phyloP scores from a whole-genome alignment of 768 basidiomycete species.

The Lactarius psammicola region DNA sequence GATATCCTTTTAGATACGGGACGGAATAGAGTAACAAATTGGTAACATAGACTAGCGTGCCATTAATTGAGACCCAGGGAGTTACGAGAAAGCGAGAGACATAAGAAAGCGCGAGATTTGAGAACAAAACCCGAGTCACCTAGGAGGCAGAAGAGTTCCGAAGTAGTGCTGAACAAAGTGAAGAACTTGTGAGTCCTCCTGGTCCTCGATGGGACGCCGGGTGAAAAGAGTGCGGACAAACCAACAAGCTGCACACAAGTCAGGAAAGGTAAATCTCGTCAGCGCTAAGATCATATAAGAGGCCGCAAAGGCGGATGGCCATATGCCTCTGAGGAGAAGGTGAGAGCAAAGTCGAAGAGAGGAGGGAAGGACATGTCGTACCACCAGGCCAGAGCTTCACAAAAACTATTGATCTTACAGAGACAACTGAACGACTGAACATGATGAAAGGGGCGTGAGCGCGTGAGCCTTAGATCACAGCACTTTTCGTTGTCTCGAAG shows the following conservation, averaged over 20 bases:
- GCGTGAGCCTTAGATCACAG: constrained; percentile 59
- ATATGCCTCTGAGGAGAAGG: constrained; percentile 61
- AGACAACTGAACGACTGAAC: constrained; percentile 51
- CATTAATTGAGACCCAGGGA: constrained; percentile 56
- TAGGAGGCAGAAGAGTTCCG: constrained; percentile 54
- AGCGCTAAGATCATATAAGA: constrained; percentile 48
- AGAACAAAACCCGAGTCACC: constrained; percentile 54
- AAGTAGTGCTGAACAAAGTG: constrained; percentile 52
- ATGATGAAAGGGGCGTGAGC: too few relatives aligned
- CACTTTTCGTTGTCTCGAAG: constrained; percentile 63
- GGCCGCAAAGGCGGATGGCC: constrained; percentile 55
- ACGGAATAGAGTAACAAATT: constrained; percentile 9
- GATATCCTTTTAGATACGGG: not conserved
- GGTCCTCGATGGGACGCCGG: constrained; percentile 47
- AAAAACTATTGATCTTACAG: constrained; percentile 54
- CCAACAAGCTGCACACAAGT: not conserved
- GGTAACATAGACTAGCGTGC: constrained; percentile 65
- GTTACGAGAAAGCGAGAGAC: constrained; percentile 37
- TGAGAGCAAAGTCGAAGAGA: constrained; percentile 47
- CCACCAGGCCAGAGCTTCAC: not conserved
- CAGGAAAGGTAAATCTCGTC: constrained; percentile 37
- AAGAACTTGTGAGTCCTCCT: constrained; percentile 63
- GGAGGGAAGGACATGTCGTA: constrained; percentile 36
- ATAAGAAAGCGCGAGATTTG: not conserved
- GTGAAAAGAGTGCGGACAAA: not conserved